These are phyloP conservation scores for Lactarius sp. DNA, from an alignment of 768 basidiomycete genomes.

Conservation along the genomic window DNA sequence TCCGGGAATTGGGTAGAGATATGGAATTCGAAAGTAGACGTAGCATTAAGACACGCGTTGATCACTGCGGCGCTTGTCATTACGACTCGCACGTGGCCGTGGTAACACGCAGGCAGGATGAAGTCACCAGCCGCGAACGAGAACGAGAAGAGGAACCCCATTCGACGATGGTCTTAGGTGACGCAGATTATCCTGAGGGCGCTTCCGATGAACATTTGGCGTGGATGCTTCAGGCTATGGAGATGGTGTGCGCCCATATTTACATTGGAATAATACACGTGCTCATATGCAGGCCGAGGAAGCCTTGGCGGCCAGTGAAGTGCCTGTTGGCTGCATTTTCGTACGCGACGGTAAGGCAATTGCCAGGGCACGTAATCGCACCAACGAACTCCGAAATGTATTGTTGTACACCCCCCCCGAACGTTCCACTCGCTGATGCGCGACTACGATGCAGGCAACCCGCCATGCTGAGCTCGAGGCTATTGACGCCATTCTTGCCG, in stretches of 20 bases:
- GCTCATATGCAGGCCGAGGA: constrained; percentile 61
- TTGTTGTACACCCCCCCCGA: constrained; percentile 23
- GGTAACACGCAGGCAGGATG: neutral
- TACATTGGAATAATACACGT: neutral
- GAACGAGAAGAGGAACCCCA: neutral
- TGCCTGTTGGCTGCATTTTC: constrained; percentile 96
- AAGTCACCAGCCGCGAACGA: no score
- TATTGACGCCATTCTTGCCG: constrained; percentile 78
- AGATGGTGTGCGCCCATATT: constrained; percentile 52
- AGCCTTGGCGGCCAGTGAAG: constrained; percentile 79
- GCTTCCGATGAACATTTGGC: constrained; percentile 34
- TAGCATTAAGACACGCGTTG: neutral
- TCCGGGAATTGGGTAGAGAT: neutral
- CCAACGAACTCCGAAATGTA: constrained; percentile 92
- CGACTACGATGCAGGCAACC: constrained; percentile 62
- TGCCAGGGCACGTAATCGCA: constrained; percentile 85
- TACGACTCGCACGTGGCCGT: neutral
- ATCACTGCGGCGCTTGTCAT: no score
- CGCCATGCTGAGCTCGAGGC: constrained; percentile 97
- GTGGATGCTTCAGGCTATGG: constrained; percentile 84
- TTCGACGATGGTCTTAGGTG: neutral
- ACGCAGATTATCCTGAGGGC: neutral
- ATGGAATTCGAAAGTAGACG: neutral
- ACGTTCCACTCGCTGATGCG: constrained; percentile 11
- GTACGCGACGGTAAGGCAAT: constrained; percentile 74